Base-by-base conservation (phyloP, 2,329 filamentous ascomycete species). In the Aspergillus fischeri region DNA sequence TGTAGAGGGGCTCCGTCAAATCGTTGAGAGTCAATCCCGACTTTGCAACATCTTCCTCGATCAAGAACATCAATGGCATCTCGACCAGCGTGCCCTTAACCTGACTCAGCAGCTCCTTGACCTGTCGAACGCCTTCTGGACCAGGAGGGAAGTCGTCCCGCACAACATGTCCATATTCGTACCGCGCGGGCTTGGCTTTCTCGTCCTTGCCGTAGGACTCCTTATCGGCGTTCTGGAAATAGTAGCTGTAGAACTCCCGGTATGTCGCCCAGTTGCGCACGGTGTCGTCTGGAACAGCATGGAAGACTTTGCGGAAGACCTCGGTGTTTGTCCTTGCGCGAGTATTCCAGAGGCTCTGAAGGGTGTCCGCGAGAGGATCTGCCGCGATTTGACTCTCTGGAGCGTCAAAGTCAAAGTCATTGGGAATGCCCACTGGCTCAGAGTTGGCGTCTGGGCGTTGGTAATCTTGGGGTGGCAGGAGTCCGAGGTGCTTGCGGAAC, bases 31-130 rank as follows among this genome's bases (percentile, higher is more conserved):
- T 81, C 67, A 96, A 66, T 0, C 92, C 91, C 65, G 91, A 85
- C 80, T 92, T 87, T 3, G 92, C 93, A 72, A 97, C 87, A 72
- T 97, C 92, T 67, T 91, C 84, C 35, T 92, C 89, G 66, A 88
- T 87, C 72, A 96, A 78, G 78, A 97, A 97, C 63, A 91, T 80
- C 65, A 97, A 78, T 28, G 92, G 91, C 92, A 97, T 97, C 79
- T 96, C 90, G 7, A 97, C 88, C 49, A 92, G 75, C 8, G 83
- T 89, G 2, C 89, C 89, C 59, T 85, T 82, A 42, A 92, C 79
- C 54, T 83, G 80, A 55, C 81, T 80, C 54, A 92, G 76, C 75
- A 86, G 82, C 52, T 87, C 84, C 77, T 91, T 92, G 58, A 92
- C 80, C 71, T 90, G 86, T n/a, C 78, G 78, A 48, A 87, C 86